Percentiles rank a stretch among this genome's conserved stretches.
phyloP scores from a whole-genome alignment of 495 filamentous ascomycete species.

The Annulohypoxylon stygium region DNA sequence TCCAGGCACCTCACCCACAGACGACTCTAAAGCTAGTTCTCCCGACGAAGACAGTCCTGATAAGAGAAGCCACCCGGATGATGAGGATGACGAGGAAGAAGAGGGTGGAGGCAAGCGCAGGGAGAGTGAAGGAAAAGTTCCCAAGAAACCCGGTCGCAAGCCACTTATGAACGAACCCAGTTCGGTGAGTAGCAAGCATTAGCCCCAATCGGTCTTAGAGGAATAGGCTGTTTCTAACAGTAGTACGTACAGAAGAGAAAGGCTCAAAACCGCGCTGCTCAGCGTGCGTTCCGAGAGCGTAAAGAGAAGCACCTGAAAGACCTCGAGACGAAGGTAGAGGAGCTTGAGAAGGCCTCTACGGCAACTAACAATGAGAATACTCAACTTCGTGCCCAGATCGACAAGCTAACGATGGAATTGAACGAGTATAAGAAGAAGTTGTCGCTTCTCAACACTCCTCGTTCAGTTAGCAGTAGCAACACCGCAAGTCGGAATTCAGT shows the following conservation, averaged over 20 bases:
- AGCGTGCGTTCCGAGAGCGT: constrained; percentile 95
- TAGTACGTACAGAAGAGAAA: constrained; percentile 84
- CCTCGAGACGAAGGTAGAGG: constrained; percentile 91
- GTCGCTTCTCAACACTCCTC: constrained; percentile 63
- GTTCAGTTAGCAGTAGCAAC: constrained; percentile 31
- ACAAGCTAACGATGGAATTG: constrained; percentile 86
- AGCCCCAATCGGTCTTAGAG: not conserved
- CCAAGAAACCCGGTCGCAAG: constrained; percentile 97
- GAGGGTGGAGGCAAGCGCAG: constrained; percentile 78
- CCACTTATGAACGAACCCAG: constrained; percentile 95
- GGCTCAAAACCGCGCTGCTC: constrained; percentile 96
- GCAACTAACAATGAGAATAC: constrained; percentile 87
- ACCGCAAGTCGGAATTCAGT: constrained; percentile 32
- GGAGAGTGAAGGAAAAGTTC: constrained; percentile 79
- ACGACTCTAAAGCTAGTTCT: constrained; percentile 63
- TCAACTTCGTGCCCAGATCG: constrained; percentile 84
- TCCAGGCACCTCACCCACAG: constrained; percentile 64
- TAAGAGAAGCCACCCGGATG: constrained; percentile 83
- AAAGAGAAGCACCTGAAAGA: constrained; percentile 99
- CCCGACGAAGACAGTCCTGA: constrained; percentile 77
- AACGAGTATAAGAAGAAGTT: constrained; percentile 90
- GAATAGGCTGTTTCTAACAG: constrained; percentile 57
- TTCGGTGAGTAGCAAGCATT: constrained; percentile 73
- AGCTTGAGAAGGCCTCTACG: constrained; percentile 90
- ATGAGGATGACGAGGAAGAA: constrained; percentile 74